Percentiles rank a stretch among this genome's conserved stretches.
Conservation (phyloP, 2,329 filamentous ascomycete species). For the Ceratocystis variospora region DNA sequence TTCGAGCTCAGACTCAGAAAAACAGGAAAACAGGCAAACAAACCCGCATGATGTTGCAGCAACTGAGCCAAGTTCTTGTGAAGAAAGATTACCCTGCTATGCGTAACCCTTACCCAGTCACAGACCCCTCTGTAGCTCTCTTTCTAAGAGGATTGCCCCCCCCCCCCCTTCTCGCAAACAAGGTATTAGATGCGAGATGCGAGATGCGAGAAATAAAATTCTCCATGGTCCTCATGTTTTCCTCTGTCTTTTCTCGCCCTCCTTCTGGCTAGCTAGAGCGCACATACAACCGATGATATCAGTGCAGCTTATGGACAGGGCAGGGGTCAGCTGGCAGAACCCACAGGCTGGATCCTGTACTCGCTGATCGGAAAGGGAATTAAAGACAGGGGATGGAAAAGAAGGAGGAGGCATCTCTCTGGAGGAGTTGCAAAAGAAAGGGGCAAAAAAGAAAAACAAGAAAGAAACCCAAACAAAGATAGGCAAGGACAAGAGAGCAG, state of each 20-base stretch:
- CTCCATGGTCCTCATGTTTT: background rate
- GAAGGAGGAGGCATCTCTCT: background rate
- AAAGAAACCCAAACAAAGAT: background rate
- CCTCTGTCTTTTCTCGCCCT: background rate
- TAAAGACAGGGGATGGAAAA: background rate
- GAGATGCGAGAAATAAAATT: background rate
- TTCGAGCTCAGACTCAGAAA: background rate
- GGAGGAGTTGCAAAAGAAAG: background rate
- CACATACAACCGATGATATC: constrained; percentile 1
- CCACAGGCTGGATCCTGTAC: background rate
- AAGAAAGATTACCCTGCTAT: background rate
- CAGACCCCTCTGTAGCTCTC: too few species aligned
- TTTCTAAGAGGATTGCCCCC: too few species aligned
- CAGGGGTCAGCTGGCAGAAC: background rate
- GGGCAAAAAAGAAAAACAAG: background rate
- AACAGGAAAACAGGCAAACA: too few species aligned
- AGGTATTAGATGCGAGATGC: background rate
- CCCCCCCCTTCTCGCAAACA: too few species aligned
- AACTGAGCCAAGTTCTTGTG: too few species aligned
- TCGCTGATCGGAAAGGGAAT: constrained; percentile 2
- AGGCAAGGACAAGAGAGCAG: background rate
- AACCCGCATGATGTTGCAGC: too few species aligned
- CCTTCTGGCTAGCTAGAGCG: background rate
- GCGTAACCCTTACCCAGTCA: background rate
- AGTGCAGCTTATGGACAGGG: background rate